Base-by-base conservation (phyloP, 2,329 filamentous ascomycete genomes). In the Fusarium torulosum region DNA sequence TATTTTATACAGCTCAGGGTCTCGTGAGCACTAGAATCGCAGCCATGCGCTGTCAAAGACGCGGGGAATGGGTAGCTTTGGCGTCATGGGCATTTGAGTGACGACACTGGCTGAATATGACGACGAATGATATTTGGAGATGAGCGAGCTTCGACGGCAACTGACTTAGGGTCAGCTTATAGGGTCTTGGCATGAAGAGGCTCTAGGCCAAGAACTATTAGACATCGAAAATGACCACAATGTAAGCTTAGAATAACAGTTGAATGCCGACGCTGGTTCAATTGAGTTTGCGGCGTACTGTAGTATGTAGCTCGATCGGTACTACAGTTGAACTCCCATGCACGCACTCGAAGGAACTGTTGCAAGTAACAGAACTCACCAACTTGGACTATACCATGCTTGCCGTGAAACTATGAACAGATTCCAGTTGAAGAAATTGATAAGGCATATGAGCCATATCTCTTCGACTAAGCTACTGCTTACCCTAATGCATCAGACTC, bases 21-120 rank as follows among this genome's bases (percentile, higher is more conserved):
- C 64, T 40, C 50, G 65, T 68, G 64, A 65, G 59, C 65, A 60
- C 53, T 50, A 55, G 11, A 41, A 58, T 49, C 20, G 41, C 35
- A 60, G 59, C 53, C 50, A 53, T 63, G 61, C 35, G 53, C 53
- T 62, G 45, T 65, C 33, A 49, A 64, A 59, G 27, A 67, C 64
- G 64, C 56, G 67, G 63, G 59, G 63, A 59, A 67, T 55, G 44
- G 25, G 38, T 55, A 53, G 59, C 51, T 45, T 53, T 50, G 52
- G 41, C 46, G 59, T 55, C 49, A 65, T 46, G 46, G 27, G 57
- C 59, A 59, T 41, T 64, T 38, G 40, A 40, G 69, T 71, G 69
- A 70, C 66, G 62, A 70, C 68, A 29, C 27, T 11, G 37, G 63
- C 59, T 59, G 49, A 25, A 43, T 38, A 52, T 41, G 42, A 37